Percentiles rank a stretch among this genome's conserved stretches.
Conservation (phyloP, 2,329 filamentous ascomycete genomes). For the Sporothrix luriei region DNA sequence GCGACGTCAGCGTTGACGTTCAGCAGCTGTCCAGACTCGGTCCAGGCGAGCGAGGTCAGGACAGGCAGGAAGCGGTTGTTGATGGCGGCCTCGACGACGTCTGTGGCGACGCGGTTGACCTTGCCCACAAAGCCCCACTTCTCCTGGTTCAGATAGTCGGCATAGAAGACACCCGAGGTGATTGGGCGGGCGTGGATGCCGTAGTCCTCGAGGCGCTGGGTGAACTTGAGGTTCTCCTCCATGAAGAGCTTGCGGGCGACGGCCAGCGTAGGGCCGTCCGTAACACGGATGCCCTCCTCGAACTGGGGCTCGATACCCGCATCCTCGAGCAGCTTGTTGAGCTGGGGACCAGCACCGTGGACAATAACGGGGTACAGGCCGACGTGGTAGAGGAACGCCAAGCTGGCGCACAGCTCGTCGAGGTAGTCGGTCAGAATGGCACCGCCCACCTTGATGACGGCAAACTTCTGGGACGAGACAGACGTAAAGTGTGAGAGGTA, state of each 20-base stretch:
- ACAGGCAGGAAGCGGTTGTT: slow-evolving; percentile 89
- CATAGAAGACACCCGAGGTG: slow-evolving; percentile 84
- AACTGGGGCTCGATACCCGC: slow-evolving; percentile 94
- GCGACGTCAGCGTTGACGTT: slow-evolving; percentile 99
- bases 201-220: slow-evolving; percentile 84
- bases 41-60: slow-evolving; percentile 95
- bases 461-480: slow-evolving; percentile 94
- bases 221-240: slow-evolving; percentile 91
- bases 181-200: slow-evolving; percentile 88
- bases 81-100: slow-evolving; percentile 87
- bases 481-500: slow-evolving; percentile 97
- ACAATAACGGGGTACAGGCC: slow-evolving; percentile 94
- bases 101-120: slow-evolving; percentile 89
- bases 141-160: slow-evolving; percentile 93
- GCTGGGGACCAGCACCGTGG: slow-evolving; percentile 86
- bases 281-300: slow-evolving; percentile 93
- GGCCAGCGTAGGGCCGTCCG: slow-evolving; percentile 90
- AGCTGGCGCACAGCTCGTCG: slow-evolving; percentile 83
- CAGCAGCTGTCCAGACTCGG: slow-evolving; percentile 83
- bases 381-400: slow-evolving; percentile 92
- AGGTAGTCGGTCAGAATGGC: slow-evolving; percentile 94
- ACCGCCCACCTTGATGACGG: slow-evolving; percentile 96
- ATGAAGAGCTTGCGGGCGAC: slow-evolving; percentile 91
- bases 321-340: slow-evolving; percentile 86
- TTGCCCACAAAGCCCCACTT: slow-evolving; percentile 96